Conservation (phyloP, 768 basidiomycete species). For the Sistotremastrum niveocremeum region DNA sequence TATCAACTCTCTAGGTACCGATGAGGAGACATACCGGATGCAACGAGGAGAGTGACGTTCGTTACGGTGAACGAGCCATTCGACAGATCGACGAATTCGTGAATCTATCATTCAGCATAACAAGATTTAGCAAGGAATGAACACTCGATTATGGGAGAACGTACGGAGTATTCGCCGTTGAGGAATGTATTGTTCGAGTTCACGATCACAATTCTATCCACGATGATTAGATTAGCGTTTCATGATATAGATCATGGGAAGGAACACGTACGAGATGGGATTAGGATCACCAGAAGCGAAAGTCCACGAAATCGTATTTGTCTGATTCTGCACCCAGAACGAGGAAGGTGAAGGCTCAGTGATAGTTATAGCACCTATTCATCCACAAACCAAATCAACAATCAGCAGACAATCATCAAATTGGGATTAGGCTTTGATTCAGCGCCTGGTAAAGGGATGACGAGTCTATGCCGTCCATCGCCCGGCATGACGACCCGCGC, state of each 20-base stretch:
- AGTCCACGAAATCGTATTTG: constrained; percentile 23
- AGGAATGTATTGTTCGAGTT: constrained; percentile 19
- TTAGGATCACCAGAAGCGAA: constrained; percentile 19
- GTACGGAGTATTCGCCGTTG: constrained; percentile 22
- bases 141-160: background rate
- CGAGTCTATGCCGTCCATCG: too few species aligned
- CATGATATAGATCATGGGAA: background rate
- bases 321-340: constrained; percentile 23
- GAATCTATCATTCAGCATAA: constrained; percentile 12
- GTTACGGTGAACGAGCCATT: constrained; percentile 13
- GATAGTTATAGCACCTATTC: constrained; percentile 18
- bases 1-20: too few species aligned
- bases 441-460: too few species aligned
- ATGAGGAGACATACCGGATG: constrained; percentile 1
- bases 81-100: constrained; percentile 17
- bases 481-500: too few species aligned
- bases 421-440: too few species aligned
- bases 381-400: too few species aligned
- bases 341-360: constrained; percentile 13
- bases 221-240: background rate
- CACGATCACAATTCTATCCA: constrained; percentile 15
- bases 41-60: constrained; percentile 18
- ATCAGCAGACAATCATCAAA: too few species aligned
- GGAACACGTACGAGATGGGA: constrained; percentile 13
- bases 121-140: too few species aligned